These are phyloP conservation scores for Aciculosporium take DNA, from an alignment of 2,329 filamentous ascomycete species.

Conservation along the genomic window DNA sequence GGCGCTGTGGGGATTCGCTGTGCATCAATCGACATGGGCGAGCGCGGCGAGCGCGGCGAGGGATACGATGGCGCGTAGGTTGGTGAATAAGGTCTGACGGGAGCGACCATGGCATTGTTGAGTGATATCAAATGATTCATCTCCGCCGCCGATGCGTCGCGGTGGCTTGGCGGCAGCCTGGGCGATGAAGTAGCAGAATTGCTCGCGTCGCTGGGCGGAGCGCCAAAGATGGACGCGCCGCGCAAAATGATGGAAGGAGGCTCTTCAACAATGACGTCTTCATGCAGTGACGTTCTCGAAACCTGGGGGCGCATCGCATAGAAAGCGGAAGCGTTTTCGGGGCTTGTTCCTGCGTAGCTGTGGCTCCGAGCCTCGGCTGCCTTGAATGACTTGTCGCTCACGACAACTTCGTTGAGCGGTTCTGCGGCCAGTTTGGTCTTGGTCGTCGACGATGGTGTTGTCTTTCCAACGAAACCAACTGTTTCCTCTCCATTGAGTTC, in stretches of 20 bases:
- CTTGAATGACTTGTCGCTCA: slow-evolving; percentile 7
- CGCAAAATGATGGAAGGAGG: slow-evolving; percentile 24
- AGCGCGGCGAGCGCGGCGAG: slow-evolving; percentile 54
- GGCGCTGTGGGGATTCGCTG: slow-evolving; percentile 61
- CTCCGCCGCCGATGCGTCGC: slow-evolving; percentile 37
- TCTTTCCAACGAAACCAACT: slow-evolving; percentile 31
- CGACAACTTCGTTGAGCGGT: background rate
- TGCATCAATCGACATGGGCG: slow-evolving; percentile 54
- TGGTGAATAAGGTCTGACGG: slow-evolving; percentile 52
- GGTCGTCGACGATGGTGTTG: slow-evolving; percentile 18
- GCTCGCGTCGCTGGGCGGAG: slow-evolving; percentile 19
- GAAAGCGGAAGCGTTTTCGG: slow-evolving; percentile 13
- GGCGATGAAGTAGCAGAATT: slow-evolving; percentile 33
- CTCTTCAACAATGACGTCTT: slow-evolving; percentile 37
- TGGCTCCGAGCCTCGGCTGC: slow-evolving; percentile 24
- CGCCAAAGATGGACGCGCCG: slow-evolving; percentile 21
- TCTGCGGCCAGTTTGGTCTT: background rate
- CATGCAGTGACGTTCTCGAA: slow-evolving; percentile 36
- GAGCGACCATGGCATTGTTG: slow-evolving; percentile 29
- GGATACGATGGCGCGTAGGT: slow-evolving; percentile 46
- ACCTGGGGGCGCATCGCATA: slow-evolving; percentile 30
- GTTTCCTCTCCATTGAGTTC: slow-evolving; percentile 8
- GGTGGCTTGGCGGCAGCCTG: slow-evolving; percentile 24
- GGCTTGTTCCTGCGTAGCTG: slow-evolving; percentile 30
- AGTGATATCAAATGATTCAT: slow-evolving; percentile 28